Evolutionary conservation across 1,284 basidiomycete genomes (phyloP).

Genomic region (Rhodotorula sp.): DNA sequence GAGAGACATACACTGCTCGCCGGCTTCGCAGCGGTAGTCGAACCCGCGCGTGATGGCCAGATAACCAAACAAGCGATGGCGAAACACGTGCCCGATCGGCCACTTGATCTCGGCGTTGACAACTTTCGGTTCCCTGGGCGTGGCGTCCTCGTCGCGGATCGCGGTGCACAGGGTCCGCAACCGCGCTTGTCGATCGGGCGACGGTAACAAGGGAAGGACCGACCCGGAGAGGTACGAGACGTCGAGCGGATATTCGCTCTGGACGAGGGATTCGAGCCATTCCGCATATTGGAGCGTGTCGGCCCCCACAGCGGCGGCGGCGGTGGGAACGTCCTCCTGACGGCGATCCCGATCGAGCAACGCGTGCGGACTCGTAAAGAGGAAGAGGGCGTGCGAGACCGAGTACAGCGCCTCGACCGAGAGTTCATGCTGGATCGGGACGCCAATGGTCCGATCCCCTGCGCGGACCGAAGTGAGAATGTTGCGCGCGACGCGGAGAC

Average conservation of each 20-base stretch:
- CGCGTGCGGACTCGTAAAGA: constrained; percentile 11
- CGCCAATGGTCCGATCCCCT: constrained; percentile 11
- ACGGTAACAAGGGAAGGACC: background rate
- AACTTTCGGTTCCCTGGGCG: constrained; percentile 5
- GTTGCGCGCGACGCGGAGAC: constrained; percentile 32
- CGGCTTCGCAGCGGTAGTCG: constrained; percentile 34
- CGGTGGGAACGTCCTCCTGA: background rate
- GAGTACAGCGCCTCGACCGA: constrained; percentile 17
- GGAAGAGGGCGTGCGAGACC: constrained; percentile 22
- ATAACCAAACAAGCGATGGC: constrained; percentile 31
- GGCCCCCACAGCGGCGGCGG: background rate
- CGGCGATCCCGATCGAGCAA: background rate
- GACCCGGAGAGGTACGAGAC: constrained; percentile 10
- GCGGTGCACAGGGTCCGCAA: constrained; percentile 6
- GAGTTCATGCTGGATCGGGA: constrained; percentile 6
- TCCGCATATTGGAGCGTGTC: constrained; percentile 14
- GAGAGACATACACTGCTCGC: constrained; percentile 28
- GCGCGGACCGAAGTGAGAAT: constrained; percentile 32
- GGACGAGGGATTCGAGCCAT: constrained; percentile 26
- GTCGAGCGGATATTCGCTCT: constrained; percentile 31
- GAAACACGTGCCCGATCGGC: constrained; percentile 26
- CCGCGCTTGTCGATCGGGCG: background rate
- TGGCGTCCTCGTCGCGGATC: constrained; percentile 24
- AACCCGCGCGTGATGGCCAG: constrained; percentile 27
- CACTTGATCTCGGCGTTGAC: constrained; percentile 11